Evolutionary conservation across 176 grass and related monocot species (phyloP), one percentile per base, ranked within the genome.

Genomic region (Saccharum spontaneum): DNA sequence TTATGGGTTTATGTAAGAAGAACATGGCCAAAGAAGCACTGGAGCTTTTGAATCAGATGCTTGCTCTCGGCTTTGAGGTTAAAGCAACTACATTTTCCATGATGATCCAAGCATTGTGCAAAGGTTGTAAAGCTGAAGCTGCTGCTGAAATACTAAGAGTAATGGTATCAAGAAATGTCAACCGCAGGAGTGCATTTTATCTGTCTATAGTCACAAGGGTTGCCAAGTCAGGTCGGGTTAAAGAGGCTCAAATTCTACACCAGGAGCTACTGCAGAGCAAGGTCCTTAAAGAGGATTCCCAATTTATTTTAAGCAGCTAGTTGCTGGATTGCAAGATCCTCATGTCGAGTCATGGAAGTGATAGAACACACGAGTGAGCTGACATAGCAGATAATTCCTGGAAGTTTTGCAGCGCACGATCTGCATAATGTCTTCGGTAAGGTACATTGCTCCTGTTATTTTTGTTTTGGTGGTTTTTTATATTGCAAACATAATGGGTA

Each of bases 1-100:
- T 94, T 80, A 90, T 94, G 92, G 90, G 87, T 12, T 94, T 88
- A 68, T 90, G 92, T 67, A 94, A 90, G 78, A 85, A 90, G 71
- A 82, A 86, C 61, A 92, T 90, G 87, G 38, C 86, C 23, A 72
- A 88, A 1, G 82, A 92, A 68, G 92, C 90, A 71, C 36, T 89
- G 55, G 64, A 83, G 46, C 71, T 92, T 72, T 83, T 94, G 75
- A 86, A 88, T 82, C 85, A 67, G 55, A 94, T 85, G 71, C 64
- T 92, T 72, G 71, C 83, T 82, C 83, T 83, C 39, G 85, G 88
- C 34, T 94, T 86, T 75, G 80, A 91, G 74, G 86, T 91, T 79
- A 92, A 91, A 90, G 62, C 82, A 69, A 90, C 82, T 70, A 92
- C 92, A 54, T 94, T 88, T 86, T 73, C 84, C 79, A 86, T 94